Base-by-base conservation (phyloP, 1,139 yeast species). In the Arxiozyma bovina region DNA sequence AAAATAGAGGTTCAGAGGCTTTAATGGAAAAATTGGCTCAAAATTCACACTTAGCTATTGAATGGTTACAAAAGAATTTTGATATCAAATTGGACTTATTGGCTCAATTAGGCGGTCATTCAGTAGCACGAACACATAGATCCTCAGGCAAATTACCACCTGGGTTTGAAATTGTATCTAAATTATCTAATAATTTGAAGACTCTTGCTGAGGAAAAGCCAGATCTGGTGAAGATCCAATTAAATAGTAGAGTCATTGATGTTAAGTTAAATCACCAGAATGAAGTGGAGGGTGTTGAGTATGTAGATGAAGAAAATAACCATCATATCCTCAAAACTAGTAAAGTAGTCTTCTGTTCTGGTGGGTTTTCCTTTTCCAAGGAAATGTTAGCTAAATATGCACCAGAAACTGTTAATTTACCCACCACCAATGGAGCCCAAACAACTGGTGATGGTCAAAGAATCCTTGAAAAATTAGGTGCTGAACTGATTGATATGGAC, bases 371-470 rank as follows among this genome's bases (percentile, higher is more conserved):
- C 1, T 71, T 63, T 55, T 72, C 74, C 2, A 68, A 70, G 51
- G 69, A 70, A 42, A 77, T 72, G 83, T 83, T 56, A 79, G 82
- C 52, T 78, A 82, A 68, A 77, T 82, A 68, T 63, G 77, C 87
- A 23, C 90, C 91, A 0, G 85, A 84, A 54, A 74, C 84, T 50
- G 73, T 75, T 46, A 75, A 77, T 51, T 73, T 85, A 48, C 87
- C 93, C 25, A 82, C 91, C 0, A 85, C 94, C 0, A 85, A 86
- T 65, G 88, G 90, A 18, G 74, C 73, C 42, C 87, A 83, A 61
- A 87, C 94, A 3, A 79, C 89, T 4, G 93, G 93, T 20, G 93
- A 86, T 66, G 90, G 91, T 1, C 87, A 83, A 60, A 75, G 78
- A 55, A 74, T 87, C 54, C 73, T 84, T 57, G 75, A 79, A 68